A percentile compares a stretch with the other conserved stretches of the same genome.
phyloP scores from a whole-genome alignment of 1,139 yeast genomes.

The Arxiozyma slooffiae region DNA sequence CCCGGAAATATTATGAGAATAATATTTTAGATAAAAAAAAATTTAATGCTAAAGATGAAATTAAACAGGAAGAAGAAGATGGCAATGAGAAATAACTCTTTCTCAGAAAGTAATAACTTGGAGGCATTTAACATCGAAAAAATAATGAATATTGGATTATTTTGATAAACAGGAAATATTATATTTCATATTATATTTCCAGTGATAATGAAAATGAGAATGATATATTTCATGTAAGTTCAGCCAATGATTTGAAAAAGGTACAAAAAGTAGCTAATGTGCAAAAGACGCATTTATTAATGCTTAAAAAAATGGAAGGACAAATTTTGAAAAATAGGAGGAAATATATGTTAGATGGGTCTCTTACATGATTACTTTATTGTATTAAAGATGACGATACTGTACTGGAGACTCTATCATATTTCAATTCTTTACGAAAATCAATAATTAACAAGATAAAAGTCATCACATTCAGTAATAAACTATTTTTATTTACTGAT shows the following conservation, averaged over 20 bases:
- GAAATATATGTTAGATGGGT: slow-evolving; percentile 18
- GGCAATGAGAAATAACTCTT: slow-evolving; percentile 5
- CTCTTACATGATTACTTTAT: slow-evolving; percentile 15
- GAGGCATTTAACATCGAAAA: slow-evolving; percentile 22
- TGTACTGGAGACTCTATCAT: slow-evolving; percentile 14
- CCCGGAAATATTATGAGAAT: slow-evolving; percentile 1
- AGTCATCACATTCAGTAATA: slow-evolving; percentile 8
- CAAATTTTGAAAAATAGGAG: slow-evolving; percentile 5
- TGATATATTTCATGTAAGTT: slow-evolving; percentile 16
- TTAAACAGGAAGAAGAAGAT: slow-evolving; percentile 2
- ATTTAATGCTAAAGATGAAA: slow-evolving; percentile 9
- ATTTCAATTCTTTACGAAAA: slow-evolving; percentile 17
- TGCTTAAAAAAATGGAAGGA: slow-evolving; percentile 1
- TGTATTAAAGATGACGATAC: slow-evolving; percentile 12
- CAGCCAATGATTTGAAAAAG: slow-evolving; percentile 17
- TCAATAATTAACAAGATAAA: not conserved
- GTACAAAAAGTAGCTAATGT: slow-evolving; percentile 4
- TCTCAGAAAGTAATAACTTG: slow-evolving; percentile 1
- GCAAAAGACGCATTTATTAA: not conserved
- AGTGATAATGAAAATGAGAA: slow-evolving; percentile 7
- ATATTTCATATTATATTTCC: slow-evolving; percentile 5
- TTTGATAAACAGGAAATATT: slow-evolving; percentile 24
- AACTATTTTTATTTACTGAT: slow-evolving; percentile 18
- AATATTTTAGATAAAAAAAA: slow-evolving; percentile 10
- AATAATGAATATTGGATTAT: slow-evolving; percentile 17